Evolutionary conservation across 1,139 yeast species (phyloP).

Genomic region (Suhomyces wounanorum): DNA sequence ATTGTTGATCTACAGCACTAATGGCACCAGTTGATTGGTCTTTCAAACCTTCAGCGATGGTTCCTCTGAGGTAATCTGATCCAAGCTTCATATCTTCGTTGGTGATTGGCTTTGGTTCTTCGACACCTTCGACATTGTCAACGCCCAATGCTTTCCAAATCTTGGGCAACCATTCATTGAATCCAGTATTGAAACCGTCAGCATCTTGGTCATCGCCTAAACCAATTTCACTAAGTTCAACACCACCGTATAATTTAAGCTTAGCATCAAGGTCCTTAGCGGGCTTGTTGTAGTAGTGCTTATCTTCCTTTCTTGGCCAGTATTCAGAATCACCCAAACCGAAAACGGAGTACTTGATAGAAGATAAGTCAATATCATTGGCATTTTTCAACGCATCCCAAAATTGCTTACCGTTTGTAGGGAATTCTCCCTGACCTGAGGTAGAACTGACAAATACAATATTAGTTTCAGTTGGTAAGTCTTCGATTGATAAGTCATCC

Average conservation of each 20-base stretch:
- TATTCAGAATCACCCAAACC: conserved; percentile 93
- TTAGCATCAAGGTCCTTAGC: conserved; percentile 69
- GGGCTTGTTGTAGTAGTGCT: conserved; percentile 93
- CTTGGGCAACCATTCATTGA: conserved; percentile 80
- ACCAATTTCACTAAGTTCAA: conserved; percentile 72
- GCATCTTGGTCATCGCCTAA: conserved; percentile 97
- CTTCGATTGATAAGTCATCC: conserved; percentile 85
- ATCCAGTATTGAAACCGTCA: conserved; percentile 91
- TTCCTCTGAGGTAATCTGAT: conserved; percentile 88
- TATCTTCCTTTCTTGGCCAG: conserved; percentile 98
- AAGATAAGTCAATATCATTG: conserved; percentile 71
- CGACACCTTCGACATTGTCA: conserved; percentile 77
- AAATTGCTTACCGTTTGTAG: conserved; percentile 87
- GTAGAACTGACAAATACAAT: conserved; percentile 84
- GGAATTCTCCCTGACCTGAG: conserved; percentile 98
- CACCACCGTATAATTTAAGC: conserved; percentile 70
- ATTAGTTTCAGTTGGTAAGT: conserved; percentile 77
- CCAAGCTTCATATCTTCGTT: conserved; percentile 93
- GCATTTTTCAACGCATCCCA: conserved; percentile 82
- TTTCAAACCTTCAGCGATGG: conserved; percentile 81
- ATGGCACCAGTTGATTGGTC: conserved; percentile 91
- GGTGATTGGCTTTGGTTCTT: conserved; percentile 94
- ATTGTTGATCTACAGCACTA: conserved; percentile 88
- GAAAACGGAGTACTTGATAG: conserved; percentile 72
- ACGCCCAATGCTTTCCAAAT: conserved; percentile 92